Conservation (phyloP, 2,329 filamentous ascomycete genomes). For the Talaromyces verruculosus region DNA sequence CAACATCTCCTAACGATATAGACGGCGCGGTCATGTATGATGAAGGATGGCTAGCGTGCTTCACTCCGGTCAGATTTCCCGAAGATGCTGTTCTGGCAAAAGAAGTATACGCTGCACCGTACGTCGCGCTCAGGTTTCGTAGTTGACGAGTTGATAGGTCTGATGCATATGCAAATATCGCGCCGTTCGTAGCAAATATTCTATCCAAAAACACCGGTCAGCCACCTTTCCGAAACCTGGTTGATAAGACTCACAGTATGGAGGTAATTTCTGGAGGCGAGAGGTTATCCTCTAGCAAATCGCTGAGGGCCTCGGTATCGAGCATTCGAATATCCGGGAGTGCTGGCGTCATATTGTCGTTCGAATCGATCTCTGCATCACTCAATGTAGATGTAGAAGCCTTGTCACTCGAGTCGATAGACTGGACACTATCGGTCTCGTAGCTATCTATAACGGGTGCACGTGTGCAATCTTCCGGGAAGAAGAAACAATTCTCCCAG, state of each 20-base stretch:
- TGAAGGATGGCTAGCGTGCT: constrained; percentile 44
- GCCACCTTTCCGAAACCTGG: neutral
- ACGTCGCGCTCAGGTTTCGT: constrained; percentile 45
- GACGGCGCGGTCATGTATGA: constrained; percentile 46
- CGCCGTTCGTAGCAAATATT: constrained; percentile 46
- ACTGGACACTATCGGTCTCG: constrained; percentile 26
- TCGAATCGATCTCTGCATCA: constrained; percentile 24
- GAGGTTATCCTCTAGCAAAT: constrained; percentile 45
- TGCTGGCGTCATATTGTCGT: constrained; percentile 41
- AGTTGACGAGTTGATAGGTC: constrained; percentile 41
- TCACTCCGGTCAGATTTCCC: constrained; percentile 45
- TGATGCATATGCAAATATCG: constrained; percentile 46
- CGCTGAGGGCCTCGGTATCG: constrained; percentile 43
- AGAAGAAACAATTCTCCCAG: constrained; percentile 46
- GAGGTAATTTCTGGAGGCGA: constrained; percentile 47
- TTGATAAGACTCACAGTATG: constrained; percentile 36
- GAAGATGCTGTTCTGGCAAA: constrained; percentile 43
- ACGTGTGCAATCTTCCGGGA: constrained; percentile 46
- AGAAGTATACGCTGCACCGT: constrained; percentile 45
- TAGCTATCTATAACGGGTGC: constrained; percentile 28
- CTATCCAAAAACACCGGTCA: constrained; percentile 25
- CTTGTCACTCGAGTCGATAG: constrained; percentile 28
- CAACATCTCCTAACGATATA: constrained; percentile 44
- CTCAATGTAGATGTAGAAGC: constrained; percentile 15
- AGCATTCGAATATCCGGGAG: constrained; percentile 47